Evolutionary conservation across 83 land plant species (phyloP), one percentile per base, ranked within the genome.

Genomic region (Diphasiastrum complanatum): DNA sequence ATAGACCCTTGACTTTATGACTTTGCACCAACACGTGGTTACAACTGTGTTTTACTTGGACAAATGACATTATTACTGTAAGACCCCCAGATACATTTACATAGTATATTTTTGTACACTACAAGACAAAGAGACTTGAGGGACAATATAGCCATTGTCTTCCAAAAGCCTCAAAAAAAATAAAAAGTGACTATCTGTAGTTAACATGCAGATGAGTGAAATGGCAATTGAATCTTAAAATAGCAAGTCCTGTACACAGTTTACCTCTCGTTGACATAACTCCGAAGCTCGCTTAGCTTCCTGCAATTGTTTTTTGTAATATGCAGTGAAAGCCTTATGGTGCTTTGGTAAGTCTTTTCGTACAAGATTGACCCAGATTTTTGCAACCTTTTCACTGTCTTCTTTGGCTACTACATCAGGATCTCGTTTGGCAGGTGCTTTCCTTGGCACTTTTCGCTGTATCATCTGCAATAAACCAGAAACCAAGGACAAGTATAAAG

Each of bases 251-350:
- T 40, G 20, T 22, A 49, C 2, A 4, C 37, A 32, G 33, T 48
- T 36, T 81, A 78, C 99, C 89, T 95, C 99, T 68, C 84, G 74
- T 73, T 89, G 96, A 57, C 99, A 95, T 27, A 25, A 72, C n/a
- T 95, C 99, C 68, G 99, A 78, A 38, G 74, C 70, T 41, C 81
- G 79, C 75, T 86, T 95, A 14, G 85, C 84, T 75, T 95, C 99
- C 46, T 40, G 63, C 31, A 69, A 41, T 62, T 77, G 96, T 75
- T 84, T 95, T 47, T 66, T 82, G 66, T 83, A 85, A 52, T 75
- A 72, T 24, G 51, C 70, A 33, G 62, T 63, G 45, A 95, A 95
- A 12, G 51, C 53, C 40, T 76, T 81, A n/a, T 84, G 83, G 75
- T 95, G 89, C 53, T 75, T 89, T 29, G 89, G 83, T 33, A 95